Evolutionary conservation across 2,329 filamentous ascomycete species (phyloP).

Genomic region (Hypoxylon sp.): DNA sequence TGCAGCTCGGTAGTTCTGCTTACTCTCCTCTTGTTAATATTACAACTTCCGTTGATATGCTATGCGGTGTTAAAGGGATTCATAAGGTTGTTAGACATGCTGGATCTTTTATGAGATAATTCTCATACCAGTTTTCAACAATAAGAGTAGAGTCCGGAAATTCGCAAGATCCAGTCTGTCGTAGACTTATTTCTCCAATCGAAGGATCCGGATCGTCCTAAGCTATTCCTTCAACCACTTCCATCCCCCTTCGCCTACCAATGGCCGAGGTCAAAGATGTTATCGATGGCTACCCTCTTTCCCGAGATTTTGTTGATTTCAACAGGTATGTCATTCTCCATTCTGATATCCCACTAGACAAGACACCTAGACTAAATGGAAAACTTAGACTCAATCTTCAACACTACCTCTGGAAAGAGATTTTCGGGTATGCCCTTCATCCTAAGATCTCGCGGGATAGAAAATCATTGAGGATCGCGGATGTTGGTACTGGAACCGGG

Average conservation of each 20-base stretch:
- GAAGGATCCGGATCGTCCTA: not conserved
- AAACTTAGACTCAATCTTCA: slow-evolving; percentile 40
- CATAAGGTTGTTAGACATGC: too few relatives aligned
- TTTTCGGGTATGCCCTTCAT: slow-evolving; percentile 46
- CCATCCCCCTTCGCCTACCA: not conserved
- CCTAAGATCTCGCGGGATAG: slow-evolving; percentile 41
- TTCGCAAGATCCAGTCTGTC: not conserved
- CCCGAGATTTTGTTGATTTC: slow-evolving; percentile 10
- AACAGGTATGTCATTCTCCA: not conserved
- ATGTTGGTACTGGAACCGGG: slow-evolving; percentile 51
- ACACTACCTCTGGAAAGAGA: slow-evolving; percentile 43
- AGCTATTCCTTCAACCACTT: not conserved
- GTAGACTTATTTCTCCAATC: not conserved
- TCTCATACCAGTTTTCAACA: too few relatives aligned
- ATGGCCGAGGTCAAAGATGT: not conserved
- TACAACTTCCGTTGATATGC: too few relatives aligned
- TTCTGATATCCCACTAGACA: too few relatives aligned
- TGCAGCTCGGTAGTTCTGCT: too few relatives aligned
- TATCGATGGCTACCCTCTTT: not conserved
- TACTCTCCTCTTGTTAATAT: too few relatives aligned
- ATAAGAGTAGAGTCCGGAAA: too few relatives aligned
- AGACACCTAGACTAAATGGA: not conserved
- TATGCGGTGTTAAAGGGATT: too few relatives aligned
- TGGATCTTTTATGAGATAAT: too few relatives aligned
- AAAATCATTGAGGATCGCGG: slow-evolving; percentile 43